Base-by-base conservation (phyloP, 1,284 basidiomycete genomes). In the Volvariella volvacea region DNA sequence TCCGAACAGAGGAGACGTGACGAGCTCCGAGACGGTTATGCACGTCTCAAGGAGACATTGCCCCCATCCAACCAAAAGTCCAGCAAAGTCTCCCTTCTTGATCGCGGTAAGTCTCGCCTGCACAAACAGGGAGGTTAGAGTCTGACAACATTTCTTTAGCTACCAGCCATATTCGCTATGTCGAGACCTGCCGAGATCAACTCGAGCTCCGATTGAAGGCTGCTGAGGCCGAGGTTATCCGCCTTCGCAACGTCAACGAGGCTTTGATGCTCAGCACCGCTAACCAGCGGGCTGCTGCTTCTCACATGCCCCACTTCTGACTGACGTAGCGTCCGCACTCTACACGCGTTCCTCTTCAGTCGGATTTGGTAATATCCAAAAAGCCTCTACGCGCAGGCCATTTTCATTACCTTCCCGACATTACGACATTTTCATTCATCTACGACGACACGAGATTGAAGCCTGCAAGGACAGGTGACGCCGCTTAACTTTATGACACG, bases 1-100 rank as follows among this genome's bases (percentile, higher is more conserved):
- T 88, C 85, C 20, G 83, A 87, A 69, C 87, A 93, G 72, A 74
- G 88, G 54, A 77, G 88, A 55, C 80, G 89, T 40, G 87, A 92
- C 56, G 88, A 92, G 66, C 82, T 92, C 55, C 73, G 88, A 46
- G 87, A 91, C 48, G 89, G 89, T 47, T 93, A 92, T 66, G 77
- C 82, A 56, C 75, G 83, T 46, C 80, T 93, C 64, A 89, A 88
- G 74, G 84, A 88, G 53, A 83, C 81, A 43, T 79, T 93, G 50
- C 90, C 90, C 19, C 70, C 80, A 45, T 86, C 84, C 40, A 89
- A 88, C 70, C 88, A 92, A 74, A 88, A 91, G 71, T 81, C 83
- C 14, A 88, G 84, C 76, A 92, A 93, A 69, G 83, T 89, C 43
- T 85, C 80, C 49, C 70, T 92, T 47, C 77, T 93, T 55, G 89